Conservation (phyloP, 805 yeast genomes). For the Scheffersomyces coipomensis region DNA sequence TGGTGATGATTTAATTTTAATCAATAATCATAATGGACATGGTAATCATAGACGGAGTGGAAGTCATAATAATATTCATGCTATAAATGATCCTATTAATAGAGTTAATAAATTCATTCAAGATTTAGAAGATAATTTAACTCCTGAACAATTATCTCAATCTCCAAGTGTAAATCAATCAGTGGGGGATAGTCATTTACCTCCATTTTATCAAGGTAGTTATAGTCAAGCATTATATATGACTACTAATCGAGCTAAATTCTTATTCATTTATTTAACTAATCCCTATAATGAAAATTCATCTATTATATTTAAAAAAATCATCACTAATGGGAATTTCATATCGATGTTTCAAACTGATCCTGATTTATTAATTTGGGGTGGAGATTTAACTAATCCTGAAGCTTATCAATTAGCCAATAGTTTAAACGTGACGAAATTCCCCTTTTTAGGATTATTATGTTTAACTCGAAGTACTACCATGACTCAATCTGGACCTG, state of each 20-base stretch:
- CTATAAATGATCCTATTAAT: constrained; percentile 48
- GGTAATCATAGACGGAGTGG: constrained; percentile 5
- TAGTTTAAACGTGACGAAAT: constrained; percentile 64
- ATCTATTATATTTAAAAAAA: constrained; percentile 47
- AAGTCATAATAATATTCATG: neutral
- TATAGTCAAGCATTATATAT: constrained; percentile 75
- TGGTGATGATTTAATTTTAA: constrained; percentile 3
- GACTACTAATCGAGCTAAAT: constrained; percentile 68
- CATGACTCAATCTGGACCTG: constrained; percentile 56
- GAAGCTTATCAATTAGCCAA: constrained; percentile 85
- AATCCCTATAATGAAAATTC: constrained; percentile 70
- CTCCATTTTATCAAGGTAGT: constrained; percentile 66
- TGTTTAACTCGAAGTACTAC: constrained; percentile 60
- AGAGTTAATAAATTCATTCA: constrained; percentile 51
- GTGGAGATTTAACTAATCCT: constrained; percentile 76
- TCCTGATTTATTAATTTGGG: constrained; percentile 71
- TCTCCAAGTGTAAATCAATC: constrained; percentile 1
- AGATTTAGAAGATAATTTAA: constrained; percentile 47
- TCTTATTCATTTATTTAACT: constrained; percentile 71
- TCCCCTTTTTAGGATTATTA: constrained; percentile 81
- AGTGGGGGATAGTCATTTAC: constrained; percentile 16
- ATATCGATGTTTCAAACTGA: constrained; percentile 32
- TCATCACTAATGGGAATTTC: constrained; percentile 53
- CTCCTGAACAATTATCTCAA: constrained; percentile 18
- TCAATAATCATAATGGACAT: constrained; percentile 1